Conservation (phyloP, 2,329 filamentous ascomycete species). For the Monosporascus ibericus region DNA sequence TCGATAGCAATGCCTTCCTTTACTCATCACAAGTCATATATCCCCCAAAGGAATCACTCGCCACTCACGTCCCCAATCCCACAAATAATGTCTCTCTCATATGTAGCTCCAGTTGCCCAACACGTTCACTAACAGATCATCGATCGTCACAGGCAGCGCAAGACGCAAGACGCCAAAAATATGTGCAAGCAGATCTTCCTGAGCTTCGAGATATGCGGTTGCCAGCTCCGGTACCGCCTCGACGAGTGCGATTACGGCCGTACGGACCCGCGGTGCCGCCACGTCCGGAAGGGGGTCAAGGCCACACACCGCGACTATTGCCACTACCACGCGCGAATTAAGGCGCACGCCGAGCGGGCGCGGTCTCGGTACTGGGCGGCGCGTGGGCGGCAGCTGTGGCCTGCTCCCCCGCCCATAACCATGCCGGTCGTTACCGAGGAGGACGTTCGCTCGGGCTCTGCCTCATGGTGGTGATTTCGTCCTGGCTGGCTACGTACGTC, state of each 20-base stretch:
- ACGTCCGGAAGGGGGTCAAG: constrained; percentile 8
- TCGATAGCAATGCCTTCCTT: too few relatives aligned
- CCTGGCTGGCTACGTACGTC: too few relatives aligned
- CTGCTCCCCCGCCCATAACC: not conserved
- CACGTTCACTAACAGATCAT: too few relatives aligned
- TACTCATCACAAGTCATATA: too few relatives aligned
- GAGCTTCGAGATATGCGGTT: constrained; percentile 15
- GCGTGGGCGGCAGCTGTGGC: not conserved
- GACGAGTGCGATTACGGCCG: constrained; percentile 14
- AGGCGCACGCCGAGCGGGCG: not conserved
- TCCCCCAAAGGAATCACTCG: too few relatives aligned
- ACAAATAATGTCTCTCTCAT: too few relatives aligned
- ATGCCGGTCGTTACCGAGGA: too few relatives aligned
- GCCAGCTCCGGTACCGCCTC: constrained; percentile 15
- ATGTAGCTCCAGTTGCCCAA: too few relatives aligned
- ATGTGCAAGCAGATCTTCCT: constrained; percentile 19
- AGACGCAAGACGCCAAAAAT: not conserved
- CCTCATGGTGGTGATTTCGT: too few relatives aligned
- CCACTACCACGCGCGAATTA: constrained; percentile 4
- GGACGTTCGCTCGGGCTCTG: too few relatives aligned
- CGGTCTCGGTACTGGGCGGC: not conserved
- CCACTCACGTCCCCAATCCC: too few relatives aligned
- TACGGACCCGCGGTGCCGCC: constrained; percentile 11
- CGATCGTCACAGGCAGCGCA: too few relatives aligned
- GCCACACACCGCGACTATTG: constrained; percentile 15